These are phyloP conservation scores for Globisporangium apiculatum DNA, from an alignment of 352 stramenopile species.

Conservation along the genomic window DNA sequence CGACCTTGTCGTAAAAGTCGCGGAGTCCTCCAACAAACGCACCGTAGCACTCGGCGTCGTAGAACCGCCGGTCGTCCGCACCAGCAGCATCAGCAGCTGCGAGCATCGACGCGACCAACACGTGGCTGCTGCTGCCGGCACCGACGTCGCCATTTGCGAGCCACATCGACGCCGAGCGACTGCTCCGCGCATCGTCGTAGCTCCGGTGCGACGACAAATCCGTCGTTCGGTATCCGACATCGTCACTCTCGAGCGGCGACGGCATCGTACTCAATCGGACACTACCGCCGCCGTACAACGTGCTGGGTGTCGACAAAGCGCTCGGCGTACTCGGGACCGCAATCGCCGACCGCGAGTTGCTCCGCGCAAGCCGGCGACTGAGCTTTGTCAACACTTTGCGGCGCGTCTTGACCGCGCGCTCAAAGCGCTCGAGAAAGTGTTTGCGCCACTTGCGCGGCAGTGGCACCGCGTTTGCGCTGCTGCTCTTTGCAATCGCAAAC, in stretches of 20 bases:
- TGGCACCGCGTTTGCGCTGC: conserved; percentile 34
- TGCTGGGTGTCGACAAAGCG: conserved; percentile 19
- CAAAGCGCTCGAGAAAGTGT: conserved; percentile 67
- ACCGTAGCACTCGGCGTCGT: conserved; percentile 48
- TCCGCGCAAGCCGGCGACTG: conserved; percentile 19
- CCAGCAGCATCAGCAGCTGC: background rate
- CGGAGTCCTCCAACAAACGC: conserved; percentile 48
- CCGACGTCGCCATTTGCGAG: conserved; percentile 7
- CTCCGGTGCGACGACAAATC: conserved; percentile 19
- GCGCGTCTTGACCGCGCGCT: conserved; percentile 56
- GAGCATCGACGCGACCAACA: conserved; percentile 17
- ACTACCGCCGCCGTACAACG: conserved; percentile 10
- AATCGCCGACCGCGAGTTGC: background rate
- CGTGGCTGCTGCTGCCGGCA: conserved; percentile 20
- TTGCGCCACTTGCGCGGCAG: conserved; percentile 71
- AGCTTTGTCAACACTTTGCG: conserved; percentile 55
- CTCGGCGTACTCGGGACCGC: conserved; percentile 27
- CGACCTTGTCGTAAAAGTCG: conserved; percentile 65
- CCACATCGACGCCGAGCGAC: conserved; percentile 20
- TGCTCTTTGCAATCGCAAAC: conserved; percentile 48
- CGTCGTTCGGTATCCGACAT: conserved; percentile 1
- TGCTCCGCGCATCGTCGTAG: conserved; percentile 34
- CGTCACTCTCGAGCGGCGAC: conserved; percentile 18
- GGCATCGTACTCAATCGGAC: conserved; percentile 8
- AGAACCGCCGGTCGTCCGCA: conserved; percentile 44